Percentiles rank a stretch among this genome's conserved stretches.
These are phyloP conservation scores for Russula dissimulans DNA, from an alignment of 768 basidiomycete species.

Conservation along the genomic window DNA sequence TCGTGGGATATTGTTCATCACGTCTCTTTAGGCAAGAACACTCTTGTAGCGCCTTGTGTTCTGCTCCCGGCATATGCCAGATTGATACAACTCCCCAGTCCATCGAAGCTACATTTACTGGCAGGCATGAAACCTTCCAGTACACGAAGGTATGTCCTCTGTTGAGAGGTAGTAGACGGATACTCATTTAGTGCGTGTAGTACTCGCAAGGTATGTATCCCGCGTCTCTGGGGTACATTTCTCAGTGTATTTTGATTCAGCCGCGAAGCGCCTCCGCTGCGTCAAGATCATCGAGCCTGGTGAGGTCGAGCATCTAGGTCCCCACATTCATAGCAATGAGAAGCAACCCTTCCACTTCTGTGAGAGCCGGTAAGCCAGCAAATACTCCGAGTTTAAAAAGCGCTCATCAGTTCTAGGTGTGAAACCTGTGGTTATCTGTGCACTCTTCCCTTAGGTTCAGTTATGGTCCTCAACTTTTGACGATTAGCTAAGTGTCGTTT, in stretches of 20 bases:
- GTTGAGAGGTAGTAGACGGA: not conserved
- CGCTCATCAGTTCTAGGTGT: slow-evolving; percentile 32
- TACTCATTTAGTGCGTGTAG: slow-evolving; percentile 22
- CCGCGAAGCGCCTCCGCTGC: slow-evolving; percentile 43
- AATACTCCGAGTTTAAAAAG: too few species aligned
- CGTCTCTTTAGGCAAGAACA: slow-evolving; percentile 39
- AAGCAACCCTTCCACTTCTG: slow-evolving; percentile 44
- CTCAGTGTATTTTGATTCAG: slow-evolving; percentile 23
- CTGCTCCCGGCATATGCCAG: slow-evolving; percentile 42
- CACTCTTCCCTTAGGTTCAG: slow-evolving; percentile 43
- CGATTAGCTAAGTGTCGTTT: not conserved
- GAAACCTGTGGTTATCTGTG: slow-evolving; percentile 51
- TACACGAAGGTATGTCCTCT: slow-evolving; percentile 47
- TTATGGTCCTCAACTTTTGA: not conserved
- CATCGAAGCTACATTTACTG: slow-evolving; percentile 53
- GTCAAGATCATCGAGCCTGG: slow-evolving; percentile 39
- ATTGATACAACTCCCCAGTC: slow-evolving; percentile 52
- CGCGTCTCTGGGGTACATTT: too few species aligned
- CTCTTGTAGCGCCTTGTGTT: slow-evolving; percentile 36
- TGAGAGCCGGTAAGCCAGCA: slow-evolving; percentile 32
- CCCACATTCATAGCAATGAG: slow-evolving; percentile 43
- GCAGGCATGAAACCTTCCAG: slow-evolving; percentile 50
- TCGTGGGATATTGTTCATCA: not conserved
- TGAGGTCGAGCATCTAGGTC: slow-evolving; percentile 34
- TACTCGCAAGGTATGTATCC: slow-evolving; percentile 43